A percentile compares a stretch with the other conserved stretches of the same genome.
phyloP scores from a whole-genome alignment of 805 yeast genomes.

The Candida schatavii region DNA sequence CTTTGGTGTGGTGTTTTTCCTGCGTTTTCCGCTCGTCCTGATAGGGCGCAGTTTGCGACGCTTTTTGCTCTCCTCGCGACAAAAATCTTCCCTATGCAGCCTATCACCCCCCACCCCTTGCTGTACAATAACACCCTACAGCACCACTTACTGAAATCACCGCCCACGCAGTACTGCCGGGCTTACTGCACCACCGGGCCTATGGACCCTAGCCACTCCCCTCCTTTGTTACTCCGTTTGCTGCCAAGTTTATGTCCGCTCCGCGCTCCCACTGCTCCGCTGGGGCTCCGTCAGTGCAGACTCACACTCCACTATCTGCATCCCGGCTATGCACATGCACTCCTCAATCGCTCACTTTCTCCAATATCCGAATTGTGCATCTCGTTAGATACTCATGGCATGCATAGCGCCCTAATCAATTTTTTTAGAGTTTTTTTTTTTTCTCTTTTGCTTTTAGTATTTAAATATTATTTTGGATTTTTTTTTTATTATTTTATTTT shows the following conservation, averaged over 20 bases:
- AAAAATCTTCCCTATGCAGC: neutral
- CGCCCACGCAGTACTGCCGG: no score
- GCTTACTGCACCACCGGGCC: neutral
- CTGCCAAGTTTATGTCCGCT: neutral
- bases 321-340: neutral
- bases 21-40: neutral
- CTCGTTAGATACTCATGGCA: constrained; percentile 4
- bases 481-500: no score
- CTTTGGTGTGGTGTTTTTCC: no score
- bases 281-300: neutral
- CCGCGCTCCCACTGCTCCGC: neutral
- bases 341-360: neutral
- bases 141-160: no score
- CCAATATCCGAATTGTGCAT: constrained; percentile 2
- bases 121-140: no score
- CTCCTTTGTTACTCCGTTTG: neutral
- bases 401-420: neutral
- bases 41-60: neutral
- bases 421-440: neutral
- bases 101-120: neutral
- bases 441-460: no score
- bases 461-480: no score
- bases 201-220: neutral
- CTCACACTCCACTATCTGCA: neutral
- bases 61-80: neutral